Base-by-base conservation (phyloP, 73 alveolate species). In the Paramecium bursaria region DNA sequence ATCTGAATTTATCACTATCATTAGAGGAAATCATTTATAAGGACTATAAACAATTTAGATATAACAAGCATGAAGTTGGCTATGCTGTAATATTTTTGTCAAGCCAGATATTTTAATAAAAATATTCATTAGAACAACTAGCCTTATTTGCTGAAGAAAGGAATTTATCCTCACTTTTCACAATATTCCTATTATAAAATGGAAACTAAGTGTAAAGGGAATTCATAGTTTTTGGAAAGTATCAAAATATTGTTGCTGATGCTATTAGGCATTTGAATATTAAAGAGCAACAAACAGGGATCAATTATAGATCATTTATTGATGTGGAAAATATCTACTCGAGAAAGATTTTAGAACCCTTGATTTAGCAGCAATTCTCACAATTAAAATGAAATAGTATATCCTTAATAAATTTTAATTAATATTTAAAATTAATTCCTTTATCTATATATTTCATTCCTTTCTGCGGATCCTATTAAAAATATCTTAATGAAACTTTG, bases 301-400 rank as follows among this genome's bases (percentile, higher is more conserved):
- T 11, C 7, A 13, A 23, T 6, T 26, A 30, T 6, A 25, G 13
- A 57, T 57, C 10, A 11, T 44, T 57, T 21, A 11, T 11, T 17
- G 76, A 57, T 30, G 21, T 57, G 17, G 76, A 57, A 17, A 57
- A 57, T 27, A 29, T 57, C 7, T 57, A 54, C 13, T 22, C 48
- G 7, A 54, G 75, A 35, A 54, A 54, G 33, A 54, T 54, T 7
- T 25, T 54, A 25, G 75, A 54, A 25, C 75, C 75, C 23, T 26
- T 54, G 29, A 5, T 54, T 22, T 54, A n/a, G n/a, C n/a, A n/a
- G n/a, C n/a, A n/a, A n/a, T n/a, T n/a, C n/a, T n/a, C n/a, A n/a
- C n/a, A n/a, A n/a, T n/a, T n/a, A n/a, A n/a, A n/a, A n/a, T n/a
- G n/a, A n/a, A n/a, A n/a, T n/a, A n/a, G n/a, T n/a, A n/a, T n/a